Conservation (phyloP, 257 asterid species). For the Gentiana dahurica region DNA sequence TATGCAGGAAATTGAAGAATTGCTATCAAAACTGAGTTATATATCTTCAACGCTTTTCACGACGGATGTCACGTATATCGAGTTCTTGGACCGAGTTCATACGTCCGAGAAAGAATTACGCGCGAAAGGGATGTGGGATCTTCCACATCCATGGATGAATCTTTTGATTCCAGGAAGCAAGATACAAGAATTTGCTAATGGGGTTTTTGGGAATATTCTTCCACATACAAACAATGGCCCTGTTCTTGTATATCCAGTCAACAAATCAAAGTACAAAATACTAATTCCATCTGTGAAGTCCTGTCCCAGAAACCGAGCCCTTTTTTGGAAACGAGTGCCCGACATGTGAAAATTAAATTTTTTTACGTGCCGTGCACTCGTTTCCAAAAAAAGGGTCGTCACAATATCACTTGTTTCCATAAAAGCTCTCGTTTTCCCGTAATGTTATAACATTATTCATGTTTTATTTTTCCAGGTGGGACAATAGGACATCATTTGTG, state of each 20-base stretch:
- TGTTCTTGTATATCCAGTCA: constrained; percentile 71
- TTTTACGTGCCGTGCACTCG: too few species aligned
- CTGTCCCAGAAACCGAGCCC: too few species aligned
- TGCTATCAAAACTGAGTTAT: constrained; percentile 61
- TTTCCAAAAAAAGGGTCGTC: too few species aligned
- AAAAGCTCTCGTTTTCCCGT: too few species aligned
- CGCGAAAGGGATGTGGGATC: constrained; percentile 73
- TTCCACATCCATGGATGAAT: constrained; percentile 96
- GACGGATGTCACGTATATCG: constrained; percentile 58
- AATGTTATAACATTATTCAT: background rate
- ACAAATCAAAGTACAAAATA: constrained; percentile 61
- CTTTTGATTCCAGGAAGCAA: constrained; percentile 72
- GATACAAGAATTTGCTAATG: constrained; percentile 48
- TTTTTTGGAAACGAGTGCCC: too few species aligned
- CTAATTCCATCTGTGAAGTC: too few species aligned
- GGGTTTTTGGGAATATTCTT: constrained; percentile 58
- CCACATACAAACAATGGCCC: constrained; percentile 69
- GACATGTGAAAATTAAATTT: background rate
- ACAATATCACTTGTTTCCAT: too few species aligned
- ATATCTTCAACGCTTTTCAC: constrained; percentile 63
- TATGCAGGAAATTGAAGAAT: constrained; percentile 55
- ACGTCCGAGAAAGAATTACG: constrained; percentile 53
- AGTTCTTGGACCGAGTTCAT: constrained; percentile 85
- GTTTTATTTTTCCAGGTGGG: constrained; percentile 46
- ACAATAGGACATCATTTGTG: constrained; percentile 73